Percentiles rank a stretch among this genome's conserved stretches.
These are phyloP conservation scores for Elaeagnus macrophylla DNA, from an alignment of 306 rosid species.

Conservation along the genomic window DNA sequence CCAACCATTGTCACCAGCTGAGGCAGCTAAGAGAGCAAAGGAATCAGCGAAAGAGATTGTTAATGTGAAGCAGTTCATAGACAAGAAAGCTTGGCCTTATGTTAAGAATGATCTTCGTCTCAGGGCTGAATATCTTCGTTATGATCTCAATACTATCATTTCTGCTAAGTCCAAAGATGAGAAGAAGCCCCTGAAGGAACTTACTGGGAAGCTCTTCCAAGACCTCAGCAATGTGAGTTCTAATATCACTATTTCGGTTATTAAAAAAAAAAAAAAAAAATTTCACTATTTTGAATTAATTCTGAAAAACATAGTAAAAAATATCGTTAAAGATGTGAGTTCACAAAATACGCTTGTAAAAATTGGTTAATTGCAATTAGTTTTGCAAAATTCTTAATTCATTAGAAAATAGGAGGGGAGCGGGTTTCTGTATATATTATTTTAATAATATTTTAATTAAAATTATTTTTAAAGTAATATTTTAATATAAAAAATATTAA, in stretches of 20 bases:
- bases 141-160: constrained; percentile 72
- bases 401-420: too few species aligned
- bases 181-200: constrained; percentile 69
- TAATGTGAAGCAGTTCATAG: constrained; percentile 58
- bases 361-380: too few species aligned
- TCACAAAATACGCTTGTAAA: too few species aligned
- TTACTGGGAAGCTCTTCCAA: constrained; percentile 75
- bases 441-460: too few species aligned
- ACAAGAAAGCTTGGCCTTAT: constrained; percentile 93
- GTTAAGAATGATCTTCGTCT: constrained; percentile 86
- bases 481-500: too few species aligned
- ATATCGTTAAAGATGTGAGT: too few species aligned
- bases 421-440: too few species aligned
- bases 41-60: constrained; percentile 87
- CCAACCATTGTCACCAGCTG: constrained; percentile 54
- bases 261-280: too few species aligned
- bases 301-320: too few species aligned
- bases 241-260: not conserved
- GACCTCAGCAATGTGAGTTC: constrained; percentile 62
- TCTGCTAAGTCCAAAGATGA: constrained; percentile 65
- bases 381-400: too few species aligned
- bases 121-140: constrained; percentile 63
- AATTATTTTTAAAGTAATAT: too few species aligned
- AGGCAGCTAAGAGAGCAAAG: constrained; percentile 75
- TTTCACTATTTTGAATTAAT: not conserved